A percentile compares a stretch with the other conserved stretches of the same genome.
Evolutionary conservation across 2,329 filamentous ascomycete genomes (phyloP).

Genomic region (Monilinia laxa): DNA sequence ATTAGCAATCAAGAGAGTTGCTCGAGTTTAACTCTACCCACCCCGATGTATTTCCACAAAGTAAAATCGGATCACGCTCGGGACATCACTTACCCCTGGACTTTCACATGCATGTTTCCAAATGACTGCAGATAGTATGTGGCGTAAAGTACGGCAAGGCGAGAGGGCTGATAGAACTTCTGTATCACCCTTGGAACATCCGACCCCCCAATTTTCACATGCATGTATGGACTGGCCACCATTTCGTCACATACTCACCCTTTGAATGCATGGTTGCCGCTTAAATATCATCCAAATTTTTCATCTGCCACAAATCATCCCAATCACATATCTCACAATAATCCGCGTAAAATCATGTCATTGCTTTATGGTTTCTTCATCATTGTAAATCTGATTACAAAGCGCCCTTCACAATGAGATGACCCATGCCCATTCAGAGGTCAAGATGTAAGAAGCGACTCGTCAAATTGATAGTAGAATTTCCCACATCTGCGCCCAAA

Average conservation of each 20-base stretch:
- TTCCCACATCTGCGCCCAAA: conserved; percentile 47
- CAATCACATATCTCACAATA: conserved; percentile 11
- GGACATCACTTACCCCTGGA: too few relatives aligned
- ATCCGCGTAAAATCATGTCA: conserved; percentile 21
- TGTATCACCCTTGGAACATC: neutral
- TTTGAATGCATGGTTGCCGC: neutral
- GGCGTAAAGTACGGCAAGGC: too few relatives aligned
- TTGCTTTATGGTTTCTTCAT: conserved; percentile 41
- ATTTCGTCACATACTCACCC: conserved; percentile 9
- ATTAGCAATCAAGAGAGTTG: too few relatives aligned
- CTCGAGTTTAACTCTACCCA: too few relatives aligned
- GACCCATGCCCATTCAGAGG: conserved; percentile 60
- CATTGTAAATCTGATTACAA: conserved; percentile 43
- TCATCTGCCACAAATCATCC: conserved; percentile 16
- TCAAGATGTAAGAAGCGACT: conserved; percentile 63
- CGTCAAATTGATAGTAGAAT: conserved; percentile 47
- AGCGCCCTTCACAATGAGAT: conserved; percentile 44
- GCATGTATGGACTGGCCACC: neutral
- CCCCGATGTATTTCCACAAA: too few relatives aligned
- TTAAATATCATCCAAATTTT: neutral
- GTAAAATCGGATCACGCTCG: too few relatives aligned
- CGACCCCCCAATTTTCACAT: neutral
- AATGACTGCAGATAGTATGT: neutral
- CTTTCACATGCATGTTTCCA: neutral
- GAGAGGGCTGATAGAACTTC: too few relatives aligned